These are phyloP conservation scores for Tephrocybe rancida DNA, from an alignment of 768 basidiomycete species.

Conservation along the genomic window DNA sequence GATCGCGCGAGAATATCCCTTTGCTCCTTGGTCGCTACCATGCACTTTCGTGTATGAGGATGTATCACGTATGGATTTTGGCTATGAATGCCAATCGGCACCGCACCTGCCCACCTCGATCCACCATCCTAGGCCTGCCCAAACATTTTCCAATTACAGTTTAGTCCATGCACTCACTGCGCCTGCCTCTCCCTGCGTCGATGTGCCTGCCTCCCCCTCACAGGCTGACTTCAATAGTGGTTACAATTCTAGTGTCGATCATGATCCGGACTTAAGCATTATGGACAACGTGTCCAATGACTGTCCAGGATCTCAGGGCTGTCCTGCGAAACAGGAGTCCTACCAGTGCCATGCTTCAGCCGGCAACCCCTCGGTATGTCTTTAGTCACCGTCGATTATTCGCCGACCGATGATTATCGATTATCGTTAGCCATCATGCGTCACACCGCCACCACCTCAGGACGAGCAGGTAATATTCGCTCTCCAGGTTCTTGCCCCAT, in stretches of 20 bases:
- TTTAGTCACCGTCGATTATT: too few species aligned
- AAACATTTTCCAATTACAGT: constrained; percentile 2
- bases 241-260: too few species aligned
- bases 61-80: not conserved
- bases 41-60: not conserved
- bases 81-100: not conserved
- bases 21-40: not conserved
- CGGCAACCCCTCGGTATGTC: too few species aligned
- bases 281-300: too few species aligned
- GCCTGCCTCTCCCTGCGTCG: not conserved
- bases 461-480: not conserved
- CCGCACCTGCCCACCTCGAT: not conserved
- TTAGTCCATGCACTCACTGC: constrained; percentile 1
- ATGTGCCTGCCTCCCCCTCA: not conserved
- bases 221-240: too few species aligned
- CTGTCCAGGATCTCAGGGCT: too few species aligned
- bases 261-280: too few species aligned
- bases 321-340: not conserved
- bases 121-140: not conserved
- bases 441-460: not conserved
- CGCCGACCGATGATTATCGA: not conserved
- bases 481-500: constrained; percentile 5
- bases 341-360: not conserved
- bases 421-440: not conserved
- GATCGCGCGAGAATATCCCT: constrained; percentile 6